These are phyloP conservation scores for Plasmodium ovale DNA, from an alignment of 169 alveolate genomes.

Conservation along the genomic window DNA sequence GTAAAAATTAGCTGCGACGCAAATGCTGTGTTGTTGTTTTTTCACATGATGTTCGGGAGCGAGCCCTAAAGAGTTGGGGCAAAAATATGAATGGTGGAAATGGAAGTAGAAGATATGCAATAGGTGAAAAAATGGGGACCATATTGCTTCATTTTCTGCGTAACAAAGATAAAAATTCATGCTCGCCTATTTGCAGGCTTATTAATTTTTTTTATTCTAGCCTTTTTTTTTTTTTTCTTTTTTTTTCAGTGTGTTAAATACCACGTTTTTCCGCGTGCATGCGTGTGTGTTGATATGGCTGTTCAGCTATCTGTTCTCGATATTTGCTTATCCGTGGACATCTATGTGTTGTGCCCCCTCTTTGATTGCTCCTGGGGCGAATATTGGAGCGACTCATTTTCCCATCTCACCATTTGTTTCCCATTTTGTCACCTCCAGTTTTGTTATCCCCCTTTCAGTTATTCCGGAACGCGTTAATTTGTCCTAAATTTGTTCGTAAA, in stretches of 20 bases:
- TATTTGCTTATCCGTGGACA: too few relatives aligned
- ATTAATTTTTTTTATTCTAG: not conserved
- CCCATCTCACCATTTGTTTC: too few relatives aligned
- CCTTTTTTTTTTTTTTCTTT: constrained; percentile 2
- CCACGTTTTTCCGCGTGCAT: not conserved
- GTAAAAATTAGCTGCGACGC: constrained; percentile 29
- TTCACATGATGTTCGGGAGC: constrained; percentile 49
- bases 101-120: not conserved
- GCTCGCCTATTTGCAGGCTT: not conserved
- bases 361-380: too few relatives aligned
- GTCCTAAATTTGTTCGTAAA: too few relatives aligned
- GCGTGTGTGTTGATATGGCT: not conserved
- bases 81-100: not conserved
- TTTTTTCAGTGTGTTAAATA: not conserved
- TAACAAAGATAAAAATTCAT: not conserved
- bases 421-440: too few relatives aligned
- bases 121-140: not conserved
- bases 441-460: too few relatives aligned
- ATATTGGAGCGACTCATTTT: too few relatives aligned
- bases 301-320: not conserved
- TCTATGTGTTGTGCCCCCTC: too few relatives aligned
- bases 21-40: constrained; percentile 32
- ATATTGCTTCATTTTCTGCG: not conserved
- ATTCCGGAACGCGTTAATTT: too few relatives aligned
- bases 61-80: too few relatives aligned